Conservation (phyloP, 495 filamentous ascomycete species). For the Podospora appendiculata region DNA sequence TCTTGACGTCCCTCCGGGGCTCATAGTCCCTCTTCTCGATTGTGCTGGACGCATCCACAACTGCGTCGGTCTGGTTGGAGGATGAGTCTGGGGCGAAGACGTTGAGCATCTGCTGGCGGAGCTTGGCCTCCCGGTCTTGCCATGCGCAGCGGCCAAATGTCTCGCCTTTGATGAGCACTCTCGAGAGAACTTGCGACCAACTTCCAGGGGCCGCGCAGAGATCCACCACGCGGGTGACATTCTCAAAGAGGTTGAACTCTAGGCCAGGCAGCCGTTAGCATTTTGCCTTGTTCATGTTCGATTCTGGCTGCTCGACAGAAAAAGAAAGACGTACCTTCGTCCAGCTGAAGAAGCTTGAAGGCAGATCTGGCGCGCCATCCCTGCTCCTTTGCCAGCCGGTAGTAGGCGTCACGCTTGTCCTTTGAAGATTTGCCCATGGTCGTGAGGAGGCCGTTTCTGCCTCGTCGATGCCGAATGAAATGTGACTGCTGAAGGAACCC, state of each 20-base stretch:
- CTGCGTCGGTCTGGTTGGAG: neutral
- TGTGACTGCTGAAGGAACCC: too few species aligned
- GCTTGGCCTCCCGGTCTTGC: conserved; percentile 66
- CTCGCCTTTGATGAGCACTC: conserved; percentile 87
- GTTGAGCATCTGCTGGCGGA: conserved; percentile 48
- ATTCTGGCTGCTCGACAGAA: neutral
- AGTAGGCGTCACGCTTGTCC: conserved; percentile 97
- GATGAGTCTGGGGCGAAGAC: conserved; percentile 23
- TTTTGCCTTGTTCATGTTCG: neutral
- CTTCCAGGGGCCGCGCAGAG: conserved; percentile 93
- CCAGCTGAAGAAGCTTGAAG: conserved; percentile 93
- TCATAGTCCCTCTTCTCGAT: conserved; percentile 16
- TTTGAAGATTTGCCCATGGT: conserved; percentile 96
- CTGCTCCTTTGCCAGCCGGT: conserved; percentile 95
- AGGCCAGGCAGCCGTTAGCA: neutral
- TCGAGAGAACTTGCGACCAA: conserved; percentile 93
- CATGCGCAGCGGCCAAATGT: conserved; percentile 77
- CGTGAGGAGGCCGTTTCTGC: neutral
- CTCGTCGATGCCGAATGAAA: too few species aligned
- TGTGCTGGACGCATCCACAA: too few species aligned
- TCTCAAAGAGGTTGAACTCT: conserved; percentile 87
- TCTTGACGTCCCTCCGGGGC: conserved; percentile 73
- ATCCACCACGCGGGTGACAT: conserved; percentile 88
- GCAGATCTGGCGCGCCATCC: conserved; percentile 94
- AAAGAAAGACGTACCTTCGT: conserved; percentile 49